Conservation (phyloP, 2,329 filamentous ascomycete species). For the Trichoderma breve region DNA sequence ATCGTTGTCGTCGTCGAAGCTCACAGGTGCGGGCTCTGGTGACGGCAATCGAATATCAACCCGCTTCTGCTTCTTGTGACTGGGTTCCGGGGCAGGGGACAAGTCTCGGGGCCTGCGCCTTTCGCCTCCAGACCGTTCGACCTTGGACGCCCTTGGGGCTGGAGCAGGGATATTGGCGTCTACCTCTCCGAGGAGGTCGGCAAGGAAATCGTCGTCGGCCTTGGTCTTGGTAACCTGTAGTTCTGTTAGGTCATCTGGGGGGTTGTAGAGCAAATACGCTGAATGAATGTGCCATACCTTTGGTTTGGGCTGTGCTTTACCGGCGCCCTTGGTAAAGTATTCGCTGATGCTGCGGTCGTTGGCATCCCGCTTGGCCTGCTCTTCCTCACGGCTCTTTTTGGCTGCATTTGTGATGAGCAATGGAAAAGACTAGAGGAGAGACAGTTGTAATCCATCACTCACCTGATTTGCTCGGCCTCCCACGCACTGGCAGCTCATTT, state of each 20-base stretch:
- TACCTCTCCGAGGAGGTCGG: slow-evolving; percentile 80
- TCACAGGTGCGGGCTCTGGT: slow-evolving; percentile 39
- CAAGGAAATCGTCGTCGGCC: slow-evolving; percentile 86
- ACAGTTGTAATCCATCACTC: slow-evolving; percentile 25
- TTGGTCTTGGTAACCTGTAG: slow-evolving; percentile 72
- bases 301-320: slow-evolving; percentile 66
- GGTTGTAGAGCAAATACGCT: not conserved
- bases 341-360: slow-evolving; percentile 91
- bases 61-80: slow-evolving; percentile 57
- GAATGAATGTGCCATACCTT: slow-evolving; percentile 59
- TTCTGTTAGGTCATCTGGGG: not conserved
- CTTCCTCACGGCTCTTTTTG: slow-evolving; percentile 85
- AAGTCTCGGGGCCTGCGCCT: slow-evolving; percentile 76
- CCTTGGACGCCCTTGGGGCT: slow-evolving; percentile 54
- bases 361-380: slow-evolving; percentile 79
- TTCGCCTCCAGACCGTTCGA: slow-evolving; percentile 66
- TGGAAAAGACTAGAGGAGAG: not conserved
- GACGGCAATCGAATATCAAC: slow-evolving; percentile 49
- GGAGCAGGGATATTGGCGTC: slow-evolving; percentile 66
- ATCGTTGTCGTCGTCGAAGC: slow-evolving; percentile 54
- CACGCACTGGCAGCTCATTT: slow-evolving; percentile 37
- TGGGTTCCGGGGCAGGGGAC: slow-evolving; percentile 65
- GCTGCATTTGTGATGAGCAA: slow-evolving; percentile 44
- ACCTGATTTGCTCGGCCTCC: slow-evolving; percentile 53
- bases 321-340: slow-evolving; percentile 81